phyloP scores from a whole-genome alignment of 179 eudicot species.

The Corrigiola litoralis region DNA sequence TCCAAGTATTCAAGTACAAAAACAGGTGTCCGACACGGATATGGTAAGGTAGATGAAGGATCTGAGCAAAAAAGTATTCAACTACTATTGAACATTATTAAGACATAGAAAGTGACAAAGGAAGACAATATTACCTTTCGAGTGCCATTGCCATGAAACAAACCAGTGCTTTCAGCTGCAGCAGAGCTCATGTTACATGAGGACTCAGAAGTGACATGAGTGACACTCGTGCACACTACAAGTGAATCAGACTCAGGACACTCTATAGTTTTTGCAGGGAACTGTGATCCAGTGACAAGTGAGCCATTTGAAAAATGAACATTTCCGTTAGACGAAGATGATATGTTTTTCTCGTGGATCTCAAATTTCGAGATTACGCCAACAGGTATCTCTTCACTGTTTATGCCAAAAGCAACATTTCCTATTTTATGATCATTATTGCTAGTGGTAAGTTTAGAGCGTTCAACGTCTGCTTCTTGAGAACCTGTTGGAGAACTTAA shows the following conservation, averaged over 20 bases:
- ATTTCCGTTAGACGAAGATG: background rate
- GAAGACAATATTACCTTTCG: slow-evolving; percentile 10
- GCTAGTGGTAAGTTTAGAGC: background rate
- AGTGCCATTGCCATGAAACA: slow-evolving; percentile 1
- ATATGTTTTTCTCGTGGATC: background rate
- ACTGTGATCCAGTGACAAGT: slow-evolving; percentile 1
- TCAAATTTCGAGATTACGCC: background rate
- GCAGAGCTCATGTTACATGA: slow-evolving; percentile 23
- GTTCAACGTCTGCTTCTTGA: background rate
- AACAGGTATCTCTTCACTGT: background rate
- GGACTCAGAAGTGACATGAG: slow-evolving; percentile 23
- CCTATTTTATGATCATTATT: background rate
- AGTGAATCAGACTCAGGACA: slow-evolving; percentile 9
- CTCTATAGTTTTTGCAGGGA: background rate
- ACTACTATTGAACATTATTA: background rate
- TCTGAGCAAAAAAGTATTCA: no score
- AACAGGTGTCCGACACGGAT: no score
- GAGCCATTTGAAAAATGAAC: slow-evolving; percentile 3
- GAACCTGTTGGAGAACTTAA: background rate
- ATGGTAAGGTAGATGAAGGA: no score
- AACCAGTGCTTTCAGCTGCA: slow-evolving; percentile 13
- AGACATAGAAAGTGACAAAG: background rate
- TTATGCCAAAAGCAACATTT: background rate
- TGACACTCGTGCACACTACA: background rate
- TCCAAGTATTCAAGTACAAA: no score